phyloP scores from a whole-genome alignment of 2,329 filamentous ascomycete genomes.

The Pestalotiopsis sp. region DNA sequence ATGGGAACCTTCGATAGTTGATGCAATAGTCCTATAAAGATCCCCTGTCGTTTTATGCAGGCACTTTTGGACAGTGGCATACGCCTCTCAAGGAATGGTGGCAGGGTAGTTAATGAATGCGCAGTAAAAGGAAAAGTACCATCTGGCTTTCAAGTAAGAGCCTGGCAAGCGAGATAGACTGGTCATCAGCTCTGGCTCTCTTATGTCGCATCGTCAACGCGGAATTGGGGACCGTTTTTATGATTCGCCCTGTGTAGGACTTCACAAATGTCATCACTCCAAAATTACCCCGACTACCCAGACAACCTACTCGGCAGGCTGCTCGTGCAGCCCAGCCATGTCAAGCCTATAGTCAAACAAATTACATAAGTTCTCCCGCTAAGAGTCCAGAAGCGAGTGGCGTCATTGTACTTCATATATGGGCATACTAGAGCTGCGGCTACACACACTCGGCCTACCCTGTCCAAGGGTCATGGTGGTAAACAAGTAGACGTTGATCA shows the following conservation, averaged over 20 bases:
- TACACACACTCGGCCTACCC: not conserved
- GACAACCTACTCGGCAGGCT: not conserved
- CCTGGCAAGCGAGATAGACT: not conserved
- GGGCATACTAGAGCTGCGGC: not conserved
- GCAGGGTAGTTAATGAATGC: not conserved
- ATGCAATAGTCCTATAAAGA: not conserved
- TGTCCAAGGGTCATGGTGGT: not conserved
- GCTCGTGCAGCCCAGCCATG: not conserved
- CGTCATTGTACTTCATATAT: not conserved
- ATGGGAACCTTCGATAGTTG: no score
- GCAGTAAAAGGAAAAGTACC: not conserved
- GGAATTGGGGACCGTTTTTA: not conserved
- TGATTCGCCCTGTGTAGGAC: not conserved
- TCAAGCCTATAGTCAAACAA: not conserved
- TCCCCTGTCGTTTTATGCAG: not conserved
- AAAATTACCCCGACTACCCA: not conserved
- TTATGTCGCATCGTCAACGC: not conserved
- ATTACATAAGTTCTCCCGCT: not conserved
- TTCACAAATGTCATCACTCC: not conserved
- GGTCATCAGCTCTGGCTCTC: not conserved
- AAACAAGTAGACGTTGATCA: not conserved
- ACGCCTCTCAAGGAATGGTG: not conserved
- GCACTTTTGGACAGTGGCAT: not conserved
- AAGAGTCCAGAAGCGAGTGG: not conserved
- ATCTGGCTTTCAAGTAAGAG: not conserved